phyloP scores from a whole-genome alignment of 2,329 filamentous ascomycete genomes.

The Magnaporthiopsis rhizophila region DNA sequence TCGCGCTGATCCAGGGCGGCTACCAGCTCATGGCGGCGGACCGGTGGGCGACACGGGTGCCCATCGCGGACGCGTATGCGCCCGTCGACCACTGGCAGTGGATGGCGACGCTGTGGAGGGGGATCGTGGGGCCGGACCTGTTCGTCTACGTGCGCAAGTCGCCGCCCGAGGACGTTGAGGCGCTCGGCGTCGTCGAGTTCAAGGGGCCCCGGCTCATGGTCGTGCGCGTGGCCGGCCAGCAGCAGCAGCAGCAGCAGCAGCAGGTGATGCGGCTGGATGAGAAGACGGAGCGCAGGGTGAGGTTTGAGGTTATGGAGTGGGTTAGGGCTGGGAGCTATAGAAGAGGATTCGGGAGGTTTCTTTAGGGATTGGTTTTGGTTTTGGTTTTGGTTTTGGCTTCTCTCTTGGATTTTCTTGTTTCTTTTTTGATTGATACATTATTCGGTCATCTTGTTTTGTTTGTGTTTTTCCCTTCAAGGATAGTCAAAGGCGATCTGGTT shows the following conservation, averaged over 20 bases:
- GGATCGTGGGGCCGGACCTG: slow-evolving; percentile 73
- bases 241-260: not conserved
- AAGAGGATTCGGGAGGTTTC: not conserved
- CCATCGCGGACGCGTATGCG: slow-evolving; percentile 69
- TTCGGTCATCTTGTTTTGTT: too few relatives aligned
- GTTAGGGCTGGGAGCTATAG: slow-evolving; percentile 41
- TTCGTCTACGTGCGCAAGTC: slow-evolving; percentile 55
- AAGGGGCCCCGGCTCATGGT: slow-evolving; percentile 46
- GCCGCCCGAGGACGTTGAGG: slow-evolving; percentile 14
- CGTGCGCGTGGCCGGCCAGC: slow-evolving; percentile 33
- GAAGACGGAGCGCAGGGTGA: slow-evolving; percentile 63
- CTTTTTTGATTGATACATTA: not conserved
- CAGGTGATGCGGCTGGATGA: slow-evolving; percentile 42
- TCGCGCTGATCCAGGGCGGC: slow-evolving; percentile 67
- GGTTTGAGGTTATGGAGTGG: slow-evolving; percentile 86
- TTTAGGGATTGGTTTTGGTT: not conserved
- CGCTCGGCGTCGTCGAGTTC: slow-evolving; percentile 46
- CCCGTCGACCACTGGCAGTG: slow-evolving; percentile 95
- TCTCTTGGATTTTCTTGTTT: not conserved
- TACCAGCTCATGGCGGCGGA: slow-evolving; percentile 78
- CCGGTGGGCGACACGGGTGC: slow-evolving; percentile 62
- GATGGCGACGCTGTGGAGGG: slow-evolving; percentile 91
- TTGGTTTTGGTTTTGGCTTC: not conserved
- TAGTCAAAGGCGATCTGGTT: too few relatives aligned
- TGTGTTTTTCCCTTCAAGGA: too few relatives aligned